phyloP scores from a whole-genome alignment of 192 early-diverging fungal genomes.

The Allomyces javanicus region DNA sequence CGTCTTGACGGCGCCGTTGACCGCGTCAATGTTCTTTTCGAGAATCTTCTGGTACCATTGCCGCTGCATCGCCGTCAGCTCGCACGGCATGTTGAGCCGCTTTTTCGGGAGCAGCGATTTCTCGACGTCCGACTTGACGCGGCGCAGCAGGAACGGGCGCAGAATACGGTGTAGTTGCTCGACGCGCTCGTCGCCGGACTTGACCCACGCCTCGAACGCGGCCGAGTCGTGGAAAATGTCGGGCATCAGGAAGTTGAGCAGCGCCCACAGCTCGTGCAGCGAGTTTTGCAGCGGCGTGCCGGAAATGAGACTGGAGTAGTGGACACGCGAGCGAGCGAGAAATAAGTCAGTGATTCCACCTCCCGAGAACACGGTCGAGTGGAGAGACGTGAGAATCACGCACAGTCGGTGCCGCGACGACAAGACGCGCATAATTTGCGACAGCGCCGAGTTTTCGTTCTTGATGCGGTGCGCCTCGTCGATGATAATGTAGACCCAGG shows the following conservation, averaged over 20 bases:
- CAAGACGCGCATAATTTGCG: slow-evolving; percentile 83
- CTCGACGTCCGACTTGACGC: slow-evolving; percentile 66
- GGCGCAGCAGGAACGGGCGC: slow-evolving; percentile 35
- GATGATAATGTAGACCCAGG: slow-evolving; percentile 59
- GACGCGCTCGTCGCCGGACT: slow-evolving; percentile 45
- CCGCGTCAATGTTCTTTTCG: slow-evolving; percentile 90
- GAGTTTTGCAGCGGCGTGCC: slow-evolving; percentile 97
- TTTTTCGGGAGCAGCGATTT: slow-evolving; percentile 90
- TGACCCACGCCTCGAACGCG: slow-evolving; percentile 91
- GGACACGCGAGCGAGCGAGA: no score
- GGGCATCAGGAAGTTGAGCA: slow-evolving; percentile 91
- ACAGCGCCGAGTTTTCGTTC: slow-evolving; percentile 86
- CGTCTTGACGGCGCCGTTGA: slow-evolving; percentile 57
- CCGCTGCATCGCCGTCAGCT: slow-evolving; percentile 82
- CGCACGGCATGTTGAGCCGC: slow-evolving; percentile 76
- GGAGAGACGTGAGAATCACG: neutral
- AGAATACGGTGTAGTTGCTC: slow-evolving; percentile 48
- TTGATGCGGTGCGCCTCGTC: slow-evolving; percentile 70
- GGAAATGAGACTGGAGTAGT: slow-evolving; percentile 38
- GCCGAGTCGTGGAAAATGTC: slow-evolving; percentile 88
- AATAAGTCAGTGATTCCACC: no score
- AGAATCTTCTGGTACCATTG: slow-evolving; percentile 89
- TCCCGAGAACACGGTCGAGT: neutral
- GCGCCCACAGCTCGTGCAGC: slow-evolving; percentile 94
- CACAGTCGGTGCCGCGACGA: slow-evolving; percentile 60